phyloP scores from a whole-genome alignment of 495 filamentous ascomycete species.

The Xylaria intraflava region DNA sequence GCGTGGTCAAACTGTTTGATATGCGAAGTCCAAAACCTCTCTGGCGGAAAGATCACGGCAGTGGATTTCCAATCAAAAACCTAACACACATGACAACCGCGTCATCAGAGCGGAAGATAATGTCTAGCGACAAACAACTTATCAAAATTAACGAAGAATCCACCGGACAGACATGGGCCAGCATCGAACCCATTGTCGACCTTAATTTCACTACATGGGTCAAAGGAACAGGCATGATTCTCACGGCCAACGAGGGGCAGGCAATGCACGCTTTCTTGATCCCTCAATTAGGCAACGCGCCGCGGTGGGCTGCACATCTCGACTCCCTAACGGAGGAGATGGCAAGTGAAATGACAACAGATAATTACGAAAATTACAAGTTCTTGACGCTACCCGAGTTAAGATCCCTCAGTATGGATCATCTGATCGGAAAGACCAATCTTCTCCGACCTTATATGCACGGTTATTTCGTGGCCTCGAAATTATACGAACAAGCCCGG shows the following conservation, averaged over 20 bases:
- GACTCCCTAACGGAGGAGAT: constrained; percentile 98
- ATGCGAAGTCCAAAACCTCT: constrained; percentile 80
- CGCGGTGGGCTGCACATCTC: constrained; percentile 92
- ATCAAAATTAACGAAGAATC: constrained; percentile 93
- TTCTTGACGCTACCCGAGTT: constrained; percentile 87
- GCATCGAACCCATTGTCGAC: constrained; percentile 89
- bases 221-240: constrained; percentile 75
- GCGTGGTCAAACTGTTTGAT: constrained; percentile 89
- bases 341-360: constrained; percentile 65
- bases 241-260: constrained; percentile 91
- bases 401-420: constrained; percentile 69
- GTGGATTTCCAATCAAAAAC: constrained; percentile 82
- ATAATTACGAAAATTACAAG: constrained; percentile 97
- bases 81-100: constrained; percentile 78
- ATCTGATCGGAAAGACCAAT: constrained; percentile 79
- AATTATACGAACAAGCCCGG: constrained; percentile 88
- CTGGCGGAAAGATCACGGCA: constrained; percentile 89
- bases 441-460: constrained; percentile 95
- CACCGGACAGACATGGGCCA: constrained; percentile 82
- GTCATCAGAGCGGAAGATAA: constrained; percentile 75
- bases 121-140: constrained; percentile 87
- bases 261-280: constrained; percentile 95
- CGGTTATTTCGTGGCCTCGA: constrained; percentile 91
- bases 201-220: constrained; percentile 87
- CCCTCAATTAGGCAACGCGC: constrained; percentile 73